Evolutionary conservation across 495 filamentous ascomycete species (phyloP).

Genomic region (Margaritispora aquatica): DNA sequence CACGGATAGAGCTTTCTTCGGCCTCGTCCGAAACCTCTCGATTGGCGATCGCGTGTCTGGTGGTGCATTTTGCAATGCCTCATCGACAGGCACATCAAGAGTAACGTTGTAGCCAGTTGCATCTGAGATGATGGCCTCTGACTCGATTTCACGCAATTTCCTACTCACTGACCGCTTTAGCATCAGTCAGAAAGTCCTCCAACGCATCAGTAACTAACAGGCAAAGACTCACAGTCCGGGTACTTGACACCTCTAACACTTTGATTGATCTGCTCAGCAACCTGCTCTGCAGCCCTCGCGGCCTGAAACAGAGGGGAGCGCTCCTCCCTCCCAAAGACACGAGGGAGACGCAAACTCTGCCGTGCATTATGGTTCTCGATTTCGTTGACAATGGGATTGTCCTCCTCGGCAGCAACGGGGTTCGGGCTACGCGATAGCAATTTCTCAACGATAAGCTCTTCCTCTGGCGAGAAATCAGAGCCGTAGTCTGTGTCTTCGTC

Average conservation of each 20-base stretch:
- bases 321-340: conserved; percentile 36
- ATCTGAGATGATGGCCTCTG: too few relatives aligned
- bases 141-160: conserved; percentile 4
- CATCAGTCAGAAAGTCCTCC: conserved; percentile 46
- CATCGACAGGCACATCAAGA: background rate
- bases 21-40: conserved; percentile 69
- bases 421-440: conserved; percentile 18
- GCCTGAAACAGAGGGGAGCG: conserved; percentile 31
- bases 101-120: too few relatives aligned
- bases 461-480: conserved; percentile 62
- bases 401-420: conserved; percentile 9
- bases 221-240: conserved; percentile 38
- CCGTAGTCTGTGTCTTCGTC: conserved; percentile 56
- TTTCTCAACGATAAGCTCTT: conserved; percentile 37
- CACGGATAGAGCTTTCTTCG: conserved; percentile 79
- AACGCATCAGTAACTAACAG: background rate
- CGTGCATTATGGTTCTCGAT: conserved; percentile 30
- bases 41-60: conserved; percentile 36
- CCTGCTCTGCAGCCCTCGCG: conserved; percentile 28
- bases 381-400: conserved; percentile 23
- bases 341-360: conserved; percentile 33
- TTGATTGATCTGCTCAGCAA: conserved; percentile 17
- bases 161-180: conserved; percentile 62
- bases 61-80: background rate
- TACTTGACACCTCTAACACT: conserved; percentile 28